phyloP scores from a whole-genome alignment of 257 asterid genomes.

The Osmanthus fragrans region DNA sequence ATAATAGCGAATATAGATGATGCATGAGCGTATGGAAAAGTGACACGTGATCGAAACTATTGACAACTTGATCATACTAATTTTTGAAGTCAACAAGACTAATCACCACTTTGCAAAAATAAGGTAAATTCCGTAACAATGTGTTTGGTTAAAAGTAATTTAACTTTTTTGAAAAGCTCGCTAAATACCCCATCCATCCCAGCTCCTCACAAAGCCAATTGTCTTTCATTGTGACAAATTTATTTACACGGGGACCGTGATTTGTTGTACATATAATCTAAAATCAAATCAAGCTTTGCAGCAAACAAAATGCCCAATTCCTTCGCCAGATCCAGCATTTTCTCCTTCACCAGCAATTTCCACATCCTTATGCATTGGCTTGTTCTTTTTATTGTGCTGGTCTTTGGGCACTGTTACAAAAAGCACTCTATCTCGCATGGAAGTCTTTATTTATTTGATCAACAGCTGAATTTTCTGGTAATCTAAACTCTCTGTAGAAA shows the following conservation, averaged over 20 bases:
- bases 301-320: constrained; percentile 39
- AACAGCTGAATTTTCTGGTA: constrained; percentile 39
- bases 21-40: no score
- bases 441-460: constrained; percentile 35
- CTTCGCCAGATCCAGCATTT: constrained; percentile 25
- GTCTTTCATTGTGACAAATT: no score
- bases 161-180: no score
- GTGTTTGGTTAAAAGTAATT: no score
- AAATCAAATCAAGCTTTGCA: constrained; percentile 36
- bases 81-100: no score
- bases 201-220: no score
- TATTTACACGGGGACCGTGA: neutral
- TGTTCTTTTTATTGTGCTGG: constrained; percentile 28
- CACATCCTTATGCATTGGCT: constrained; percentile 26
- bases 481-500: constrained; percentile 32
- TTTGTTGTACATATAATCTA: neutral
- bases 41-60: no score
- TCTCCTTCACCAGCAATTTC: constrained; percentile 31
- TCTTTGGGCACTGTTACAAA: constrained; percentile 43
- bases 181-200: no score
- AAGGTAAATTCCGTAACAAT: no score
- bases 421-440: constrained; percentile 48
- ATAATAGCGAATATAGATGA: no score
- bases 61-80: no score
- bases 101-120: no score